Evolutionary conservation across 2,329 filamentous ascomycete genomes (phyloP), one percentile per base, ranked within the genome.

Genomic region (Apiospora phragmitis): DNA sequence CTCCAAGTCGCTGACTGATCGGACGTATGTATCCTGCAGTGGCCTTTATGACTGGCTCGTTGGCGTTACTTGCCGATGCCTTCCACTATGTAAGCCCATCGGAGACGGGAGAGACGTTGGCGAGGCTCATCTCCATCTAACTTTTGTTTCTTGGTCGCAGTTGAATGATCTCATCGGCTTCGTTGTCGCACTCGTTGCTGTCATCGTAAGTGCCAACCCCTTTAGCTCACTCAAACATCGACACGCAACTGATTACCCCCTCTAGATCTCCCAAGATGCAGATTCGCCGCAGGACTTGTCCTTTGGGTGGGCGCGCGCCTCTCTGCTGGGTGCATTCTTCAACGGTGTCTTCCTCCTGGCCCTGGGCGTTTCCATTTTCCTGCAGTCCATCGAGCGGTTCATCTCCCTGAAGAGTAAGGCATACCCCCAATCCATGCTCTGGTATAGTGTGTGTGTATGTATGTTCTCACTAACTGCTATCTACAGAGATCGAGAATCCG

Each of bases 271-370:
- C 26, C 86, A 91, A 73, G 82, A 85, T 55, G 82, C 83, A 62
- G 81, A 87, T 6, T 87, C 87, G 1, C 91, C 91, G 0, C 84
- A 87, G 72, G 84, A 84, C 12, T 84, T 93, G 21, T 89, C 92
- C 0, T 94, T 93, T 74, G 92, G 92, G n/a, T 94, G 92, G 92
- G 90, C 93, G 70, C 87, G 93, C 42, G 91, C 92, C 21, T 87
- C 89, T n/a, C 79, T 94, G 1, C 83, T 95, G 0, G 92, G 92
- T 6, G 91, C 92, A 29, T 95, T 95, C 80, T 95, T 94, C 85
- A 95, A 95, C 76, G 92, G 92, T 18, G 90, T 91, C 1, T 93
- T 95, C 71, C 85, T 95, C 1, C 80, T 94, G 21, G 92, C 91
- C 0, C 82, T 95, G 2, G 91, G 91, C 1, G 80, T 94, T 45